These are phyloP conservation scores for Cordia subcordata DNA, from an alignment of 257 asterid genomes.

Conservation along the genomic window DNA sequence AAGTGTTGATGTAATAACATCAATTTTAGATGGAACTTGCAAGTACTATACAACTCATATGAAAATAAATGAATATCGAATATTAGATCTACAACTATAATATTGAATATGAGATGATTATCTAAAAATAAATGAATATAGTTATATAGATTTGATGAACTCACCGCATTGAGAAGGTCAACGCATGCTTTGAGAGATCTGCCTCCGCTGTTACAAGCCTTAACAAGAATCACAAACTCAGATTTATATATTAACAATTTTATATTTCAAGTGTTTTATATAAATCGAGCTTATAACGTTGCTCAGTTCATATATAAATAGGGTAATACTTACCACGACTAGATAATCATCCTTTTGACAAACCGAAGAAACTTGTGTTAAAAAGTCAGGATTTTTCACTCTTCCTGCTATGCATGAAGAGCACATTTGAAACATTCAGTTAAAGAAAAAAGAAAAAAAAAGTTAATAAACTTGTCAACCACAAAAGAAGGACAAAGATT, in stretches of 20 bases:
- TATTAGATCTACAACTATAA: too few species aligned
- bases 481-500: background rate
- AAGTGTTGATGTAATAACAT: too few species aligned
- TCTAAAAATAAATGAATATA: too few species aligned
- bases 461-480: background rate
- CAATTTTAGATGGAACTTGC: too few species aligned
- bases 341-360: slow-evolving; percentile 18
- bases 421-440: background rate
- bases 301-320: background rate
- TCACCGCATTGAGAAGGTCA: slow-evolving; percentile 23
- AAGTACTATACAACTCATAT: too few species aligned
- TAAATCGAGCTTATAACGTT: too few species aligned
- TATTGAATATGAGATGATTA: too few species aligned
- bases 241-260: background rate
- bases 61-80: too few species aligned
- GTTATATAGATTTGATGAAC: background rate
- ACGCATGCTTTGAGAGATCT: slow-evolving; percentile 15
- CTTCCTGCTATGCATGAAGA: slow-evolving; percentile 5
- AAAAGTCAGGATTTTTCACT: slow-evolving; percentile 17
- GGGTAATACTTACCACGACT: slow-evolving; percentile 11
- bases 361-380: slow-evolving; percentile 9
- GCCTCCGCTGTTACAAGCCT: slow-evolving; percentile 23
- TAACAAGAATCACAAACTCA: background rate
- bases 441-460: background rate
- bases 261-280: too few species aligned